phyloP scores from a whole-genome alignment of 495 filamentous ascomycete species.

The Podospora fimiseda region DNA sequence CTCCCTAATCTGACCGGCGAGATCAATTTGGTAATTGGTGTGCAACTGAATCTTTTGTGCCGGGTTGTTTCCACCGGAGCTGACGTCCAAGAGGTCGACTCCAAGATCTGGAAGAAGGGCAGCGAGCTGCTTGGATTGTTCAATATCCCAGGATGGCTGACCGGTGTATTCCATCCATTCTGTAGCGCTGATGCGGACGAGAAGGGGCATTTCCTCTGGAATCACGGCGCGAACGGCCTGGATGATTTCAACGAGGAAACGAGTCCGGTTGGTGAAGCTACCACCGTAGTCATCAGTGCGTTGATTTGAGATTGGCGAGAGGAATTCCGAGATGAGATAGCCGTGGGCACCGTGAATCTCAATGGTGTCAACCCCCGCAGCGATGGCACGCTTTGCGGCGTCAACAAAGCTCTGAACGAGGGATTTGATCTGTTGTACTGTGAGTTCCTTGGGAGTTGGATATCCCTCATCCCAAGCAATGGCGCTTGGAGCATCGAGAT shows the following conservation, averaged over 20 bases:
- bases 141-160: conserved; percentile 57
- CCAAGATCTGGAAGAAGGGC: conserved; percentile 57
- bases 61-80: conserved; percentile 59
- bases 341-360: conserved; percentile 60
- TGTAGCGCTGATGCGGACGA: conserved; percentile 62
- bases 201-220: conserved; percentile 56
- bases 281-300: conserved; percentile 54
- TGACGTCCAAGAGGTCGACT: conserved; percentile 72
- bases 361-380: conserved; percentile 65
- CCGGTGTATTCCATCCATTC: conserved; percentile 61
- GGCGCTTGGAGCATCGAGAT: conserved; percentile 47
- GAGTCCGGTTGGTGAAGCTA: conserved; percentile 51
- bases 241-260: conserved; percentile 42
- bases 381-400: conserved; percentile 53
- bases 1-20: conserved; percentile 54
- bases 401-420: conserved; percentile 55
- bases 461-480: conserved; percentile 40
- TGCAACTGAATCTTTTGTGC: conserved; percentile 52
- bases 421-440: conserved; percentile 53
- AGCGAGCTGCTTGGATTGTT: conserved; percentile 55
- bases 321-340: conserved; percentile 58
- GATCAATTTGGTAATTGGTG: conserved; percentile 54
- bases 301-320: conserved; percentile 55
- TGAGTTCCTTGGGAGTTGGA: conserved; percentile 52
- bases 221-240: conserved; percentile 45